Percentiles rank a stretch among this genome's conserved stretches.
phyloP scores from a whole-genome alignment of 148 eudicot species.

The Amaranthus palmeri region DNA sequence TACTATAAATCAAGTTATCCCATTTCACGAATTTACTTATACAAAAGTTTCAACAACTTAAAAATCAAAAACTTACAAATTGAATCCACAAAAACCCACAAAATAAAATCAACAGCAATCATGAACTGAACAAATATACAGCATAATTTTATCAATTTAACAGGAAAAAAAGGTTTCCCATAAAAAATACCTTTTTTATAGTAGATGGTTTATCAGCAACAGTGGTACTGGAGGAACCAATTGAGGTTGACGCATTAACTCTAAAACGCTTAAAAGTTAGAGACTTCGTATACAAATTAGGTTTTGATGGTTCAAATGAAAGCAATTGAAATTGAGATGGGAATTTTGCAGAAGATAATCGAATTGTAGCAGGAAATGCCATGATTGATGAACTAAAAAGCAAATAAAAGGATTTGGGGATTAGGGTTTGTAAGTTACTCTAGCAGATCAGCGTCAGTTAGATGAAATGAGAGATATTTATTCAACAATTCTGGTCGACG shows the following conservation, averaged over 20 bases:
- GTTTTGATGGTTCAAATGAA: slow-evolving; percentile 26
- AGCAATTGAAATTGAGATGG: slow-evolving; percentile 16
- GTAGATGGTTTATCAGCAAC: slow-evolving; percentile 25
- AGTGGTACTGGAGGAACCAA: slow-evolving; percentile 35
- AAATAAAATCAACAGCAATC: background rate
- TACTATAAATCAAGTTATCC: background rate
- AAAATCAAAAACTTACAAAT: background rate
- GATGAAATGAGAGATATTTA: too few species aligned
- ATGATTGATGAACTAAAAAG: slow-evolving; percentile 19
- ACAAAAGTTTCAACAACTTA: background rate
- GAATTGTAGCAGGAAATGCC: slow-evolving; percentile 43
- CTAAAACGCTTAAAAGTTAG: slow-evolving; percentile 24
- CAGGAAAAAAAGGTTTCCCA: background rate
- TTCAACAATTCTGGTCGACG: too few species aligned
- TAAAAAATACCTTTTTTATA: slow-evolving; percentile 28
- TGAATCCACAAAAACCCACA: background rate
- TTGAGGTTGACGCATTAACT: slow-evolving; percentile 45
- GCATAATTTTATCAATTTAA: background rate
- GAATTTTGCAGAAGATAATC: slow-evolving; percentile 28
- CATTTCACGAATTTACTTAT: background rate
- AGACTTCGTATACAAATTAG: slow-evolving; percentile 15
- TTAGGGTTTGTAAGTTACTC: too few species aligned
- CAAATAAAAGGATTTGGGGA: background rate
- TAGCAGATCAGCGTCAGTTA: too few species aligned
- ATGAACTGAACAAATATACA: background rate